phyloP scores from a whole-genome alignment of 2,329 filamentous ascomycete species.

The Teratosphaeria destructans region DNA sequence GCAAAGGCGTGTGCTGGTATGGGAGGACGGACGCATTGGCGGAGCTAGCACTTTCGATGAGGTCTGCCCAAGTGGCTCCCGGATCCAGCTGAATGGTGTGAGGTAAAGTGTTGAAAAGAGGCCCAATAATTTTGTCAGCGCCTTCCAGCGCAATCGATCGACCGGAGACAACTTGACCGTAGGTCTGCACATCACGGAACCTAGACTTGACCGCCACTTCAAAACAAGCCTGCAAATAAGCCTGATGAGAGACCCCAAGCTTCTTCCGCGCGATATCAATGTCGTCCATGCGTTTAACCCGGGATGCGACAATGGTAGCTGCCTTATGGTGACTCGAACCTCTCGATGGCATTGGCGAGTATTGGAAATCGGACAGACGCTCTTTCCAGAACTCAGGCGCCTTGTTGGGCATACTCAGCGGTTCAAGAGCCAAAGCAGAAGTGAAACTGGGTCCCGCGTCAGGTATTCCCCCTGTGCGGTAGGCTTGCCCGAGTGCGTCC shows the following conservation, averaged over 20 bases:
- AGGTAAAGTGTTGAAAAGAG: conserved; percentile 83
- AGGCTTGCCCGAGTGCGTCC: conserved; percentile 44
- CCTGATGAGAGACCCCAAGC: conserved; percentile 66
- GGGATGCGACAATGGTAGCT: neutral
- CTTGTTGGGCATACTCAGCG: conserved; percentile 42
- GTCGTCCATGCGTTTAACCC: neutral
- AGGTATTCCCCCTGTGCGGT: conserved; percentile 26
- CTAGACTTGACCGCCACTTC: conserved; percentile 48
- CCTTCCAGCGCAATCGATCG: conserved; percentile 58
- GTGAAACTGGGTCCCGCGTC: conserved; percentile 48
- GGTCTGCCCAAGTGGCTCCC: conserved; percentile 46
- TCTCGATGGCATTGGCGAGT: conserved; percentile 4
- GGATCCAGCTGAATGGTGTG: conserved; percentile 44
- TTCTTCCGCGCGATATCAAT: conserved; percentile 33
- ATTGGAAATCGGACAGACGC: conserved; percentile 35
- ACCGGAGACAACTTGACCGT: conserved; percentile 73
- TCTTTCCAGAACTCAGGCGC: conserved; percentile 58
- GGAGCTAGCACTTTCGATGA: conserved; percentile 56
- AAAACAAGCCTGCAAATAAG: conserved; percentile 69
- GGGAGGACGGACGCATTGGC: conserved; percentile 58
- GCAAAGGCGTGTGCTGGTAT: conserved; percentile 69
- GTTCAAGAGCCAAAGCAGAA: conserved; percentile 58
- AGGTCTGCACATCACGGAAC: conserved; percentile 39
- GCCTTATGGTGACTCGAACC: neutral
- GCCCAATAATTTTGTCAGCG: conserved; percentile 61